A percentile compares a stretch with the other conserved stretches of the same genome.
These are phyloP conservation scores for Cryptococcus amylolentus DNA, from an alignment of 1,284 basidiomycete genomes.

Conservation along the genomic window DNA sequence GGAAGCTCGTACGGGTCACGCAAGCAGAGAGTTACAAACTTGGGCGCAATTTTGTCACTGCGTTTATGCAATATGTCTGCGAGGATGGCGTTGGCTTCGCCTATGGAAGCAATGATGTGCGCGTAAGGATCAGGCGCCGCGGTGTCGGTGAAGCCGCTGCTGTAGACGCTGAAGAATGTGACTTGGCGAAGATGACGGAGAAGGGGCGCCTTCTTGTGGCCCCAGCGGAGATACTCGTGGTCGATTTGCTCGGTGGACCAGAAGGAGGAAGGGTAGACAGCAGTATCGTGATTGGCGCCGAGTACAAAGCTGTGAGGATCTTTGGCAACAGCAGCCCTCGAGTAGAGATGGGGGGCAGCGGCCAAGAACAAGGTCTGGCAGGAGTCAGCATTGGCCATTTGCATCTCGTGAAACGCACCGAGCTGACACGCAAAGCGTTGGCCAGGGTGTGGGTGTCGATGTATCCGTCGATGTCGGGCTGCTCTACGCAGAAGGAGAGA, in stretches of 20 bases:
- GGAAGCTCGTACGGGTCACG: not conserved
- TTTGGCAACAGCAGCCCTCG: not conserved
- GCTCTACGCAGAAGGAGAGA: conserved; percentile 1
- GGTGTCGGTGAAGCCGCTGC: not conserved
- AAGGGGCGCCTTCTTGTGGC: not conserved
- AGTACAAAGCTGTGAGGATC: not conserved
- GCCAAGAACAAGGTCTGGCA: not conserved
- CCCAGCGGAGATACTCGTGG: not conserved
- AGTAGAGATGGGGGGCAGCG: conserved; percentile 1
- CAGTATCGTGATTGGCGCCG: not conserved
- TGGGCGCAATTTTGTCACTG: not conserved
- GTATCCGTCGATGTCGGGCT: not conserved
- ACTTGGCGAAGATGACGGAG: not conserved
- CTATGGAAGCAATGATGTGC: not conserved
- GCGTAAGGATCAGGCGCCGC: not conserved
- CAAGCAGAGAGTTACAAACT: not conserved
- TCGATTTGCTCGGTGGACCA: not conserved
- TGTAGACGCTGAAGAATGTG: not conserved
- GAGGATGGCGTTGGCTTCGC: not conserved
- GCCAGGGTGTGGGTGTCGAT: not conserved
- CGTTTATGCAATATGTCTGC: not conserved
- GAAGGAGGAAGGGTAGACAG: not conserved
- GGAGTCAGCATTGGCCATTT: not conserved
- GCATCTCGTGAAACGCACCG: not conserved
- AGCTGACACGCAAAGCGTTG: not conserved